Conservation (phyloP, 176 grass and related monocot species). For the Aegilops bicornis region DNA sequence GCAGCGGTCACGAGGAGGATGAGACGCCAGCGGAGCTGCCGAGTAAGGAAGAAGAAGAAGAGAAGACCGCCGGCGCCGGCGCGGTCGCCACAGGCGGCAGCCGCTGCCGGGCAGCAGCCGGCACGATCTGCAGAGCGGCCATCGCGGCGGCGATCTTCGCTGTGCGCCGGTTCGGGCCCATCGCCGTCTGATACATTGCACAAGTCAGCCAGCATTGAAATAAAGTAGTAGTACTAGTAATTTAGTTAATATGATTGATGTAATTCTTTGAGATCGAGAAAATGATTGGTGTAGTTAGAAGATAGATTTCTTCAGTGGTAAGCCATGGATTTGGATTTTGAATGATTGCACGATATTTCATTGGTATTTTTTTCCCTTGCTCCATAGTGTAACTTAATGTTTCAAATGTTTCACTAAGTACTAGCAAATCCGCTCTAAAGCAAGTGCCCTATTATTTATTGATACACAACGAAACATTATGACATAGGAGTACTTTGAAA, state of each 20-base stretch:
- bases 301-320: not conserved
- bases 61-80: not conserved
- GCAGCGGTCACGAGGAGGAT: not conserved
- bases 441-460: no score
- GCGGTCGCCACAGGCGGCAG: not conserved
- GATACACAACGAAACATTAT: no score
- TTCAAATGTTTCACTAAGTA: no score
- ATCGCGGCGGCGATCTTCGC: not conserved
- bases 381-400: no score
- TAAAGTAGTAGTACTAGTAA: no score
- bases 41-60: not conserved
- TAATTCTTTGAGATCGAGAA: not conserved
- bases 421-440: no score
- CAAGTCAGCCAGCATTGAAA: not conserved
- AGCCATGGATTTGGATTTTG: not conserved
- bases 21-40: not conserved
- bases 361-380: no score
- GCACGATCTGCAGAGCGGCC: not conserved
- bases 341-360: no score
- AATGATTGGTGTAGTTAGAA: not conserved
- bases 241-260: not conserved
- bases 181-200: not conserved
- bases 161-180: not conserved
- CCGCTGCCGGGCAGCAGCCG: not conserved
- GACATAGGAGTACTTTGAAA: no score